Evolutionary conservation across 805 yeast species (phyloP).

Genomic region (Cyberlindnera amylophila): DNA sequence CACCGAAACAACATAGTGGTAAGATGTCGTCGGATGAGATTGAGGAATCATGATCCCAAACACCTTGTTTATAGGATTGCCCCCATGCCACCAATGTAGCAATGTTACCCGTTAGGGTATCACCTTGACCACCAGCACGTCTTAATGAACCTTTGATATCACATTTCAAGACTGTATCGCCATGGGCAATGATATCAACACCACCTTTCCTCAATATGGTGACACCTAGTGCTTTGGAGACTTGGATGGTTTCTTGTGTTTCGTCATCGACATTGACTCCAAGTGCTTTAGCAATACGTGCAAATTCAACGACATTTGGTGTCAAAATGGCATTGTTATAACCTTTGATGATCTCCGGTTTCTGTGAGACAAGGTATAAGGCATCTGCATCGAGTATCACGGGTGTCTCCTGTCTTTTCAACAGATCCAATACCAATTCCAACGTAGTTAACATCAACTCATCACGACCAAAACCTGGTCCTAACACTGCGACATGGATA

Average conservation of each 20-base stretch:
- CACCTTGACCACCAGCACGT: conserved; percentile 97
- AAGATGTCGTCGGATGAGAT: conserved; percentile 30
- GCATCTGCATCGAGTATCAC: conserved; percentile 91
- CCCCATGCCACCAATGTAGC: conserved; percentile 84
- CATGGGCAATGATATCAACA: conserved; percentile 58
- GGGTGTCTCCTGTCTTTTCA: conserved; percentile 57
- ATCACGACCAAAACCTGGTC: conserved; percentile 94
- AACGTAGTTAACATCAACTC: conserved; percentile 57
- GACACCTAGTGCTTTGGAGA: conserved; percentile 52
- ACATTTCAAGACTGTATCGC: conserved; percentile 39
- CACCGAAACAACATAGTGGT: conserved; percentile 67
- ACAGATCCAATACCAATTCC: conserved; percentile 49
- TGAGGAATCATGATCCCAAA: conserved; percentile 51
- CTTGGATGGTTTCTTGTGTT: conserved; percentile 28
- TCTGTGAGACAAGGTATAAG: conserved; percentile 57
- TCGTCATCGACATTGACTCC: conserved; percentile 27
- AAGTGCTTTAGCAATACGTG: conserved; percentile 55
- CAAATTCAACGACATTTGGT: conserved; percentile 86
- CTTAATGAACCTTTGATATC: conserved; percentile 61
- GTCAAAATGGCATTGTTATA: conserved; percentile 68
- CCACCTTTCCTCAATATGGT: conserved; percentile 73
- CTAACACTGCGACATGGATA: conserved; percentile 79
- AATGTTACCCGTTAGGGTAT: conserved; percentile 81
- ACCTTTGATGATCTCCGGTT: conserved; percentile 52
- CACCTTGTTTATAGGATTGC: conserved; percentile 49